Conservation (phyloP, 2,329 filamentous ascomycete genomes). For the Aspergillus costaricaensis region DNA sequence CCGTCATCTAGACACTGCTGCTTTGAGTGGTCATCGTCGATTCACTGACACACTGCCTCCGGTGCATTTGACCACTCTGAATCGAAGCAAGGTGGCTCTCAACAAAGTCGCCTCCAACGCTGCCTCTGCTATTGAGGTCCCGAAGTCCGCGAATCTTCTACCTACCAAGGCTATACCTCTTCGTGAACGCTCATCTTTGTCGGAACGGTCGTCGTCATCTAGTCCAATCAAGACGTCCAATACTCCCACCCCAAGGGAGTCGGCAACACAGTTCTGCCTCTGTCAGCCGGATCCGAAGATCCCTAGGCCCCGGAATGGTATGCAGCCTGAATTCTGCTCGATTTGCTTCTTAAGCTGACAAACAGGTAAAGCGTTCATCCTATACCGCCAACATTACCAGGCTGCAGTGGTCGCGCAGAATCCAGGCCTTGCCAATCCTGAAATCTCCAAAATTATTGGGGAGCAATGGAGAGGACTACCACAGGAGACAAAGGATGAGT, state of each 20-base stretch:
- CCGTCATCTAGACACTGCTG: conserved; percentile 20
- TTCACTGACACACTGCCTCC: conserved; percentile 28
- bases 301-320: conserved; percentile 70
- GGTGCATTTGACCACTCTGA: conserved; percentile 31
- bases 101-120: conserved; percentile 23
- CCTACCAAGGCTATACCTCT: conserved; percentile 26
- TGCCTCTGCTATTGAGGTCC: conserved; percentile 12
- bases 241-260: conserved; percentile 38
- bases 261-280: conserved; percentile 61
- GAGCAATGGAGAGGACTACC: conserved; percentile 83
- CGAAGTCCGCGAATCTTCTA: conserved; percentile 22
- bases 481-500: conserved; percentile 74
- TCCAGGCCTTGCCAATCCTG: conserved; percentile 89
- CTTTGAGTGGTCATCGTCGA: conserved; percentile 16
- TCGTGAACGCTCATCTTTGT: conserved; percentile 28
- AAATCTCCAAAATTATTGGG: conserved; percentile 96
- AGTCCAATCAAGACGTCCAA: conserved; percentile 37
- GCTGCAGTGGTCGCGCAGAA: conserved; percentile 76
- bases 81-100: conserved; percentile 26
- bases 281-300: conserved; percentile 73
- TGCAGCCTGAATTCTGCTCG: conserved; percentile 33
- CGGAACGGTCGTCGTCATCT: conserved; percentile 33
- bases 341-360: not conserved
- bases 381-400: conserved; percentile 94
- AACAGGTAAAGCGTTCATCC: conserved; percentile 80